phyloP scores from a whole-genome alignment of 345 rosid genomes.

The Rubroshorea leprosula region DNA sequence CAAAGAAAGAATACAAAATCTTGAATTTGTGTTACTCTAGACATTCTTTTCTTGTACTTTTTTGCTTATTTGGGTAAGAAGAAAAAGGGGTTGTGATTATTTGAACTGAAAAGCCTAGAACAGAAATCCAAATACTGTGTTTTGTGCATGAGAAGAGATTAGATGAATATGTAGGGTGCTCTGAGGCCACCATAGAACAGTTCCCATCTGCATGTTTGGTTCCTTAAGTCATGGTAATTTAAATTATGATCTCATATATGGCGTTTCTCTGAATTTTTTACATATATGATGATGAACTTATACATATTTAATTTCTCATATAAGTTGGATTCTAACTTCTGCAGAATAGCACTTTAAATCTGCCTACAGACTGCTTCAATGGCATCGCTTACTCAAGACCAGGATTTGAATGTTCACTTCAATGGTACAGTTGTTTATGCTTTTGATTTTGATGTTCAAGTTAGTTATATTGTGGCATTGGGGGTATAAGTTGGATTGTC shows the following conservation, averaged over 20 bases:
- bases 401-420: slow-evolving; percentile 27
- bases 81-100: slow-evolving; percentile 13
- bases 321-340: neutral
- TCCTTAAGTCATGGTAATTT: neutral
- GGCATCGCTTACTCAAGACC: slow-evolving; percentile 43
- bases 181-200: neutral
- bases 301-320: neutral
- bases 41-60: too few relatives aligned
- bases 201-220: neutral
- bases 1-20: slow-evolving; percentile 3
- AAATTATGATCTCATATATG: neutral
- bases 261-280: neutral
- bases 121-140: too few relatives aligned
- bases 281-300: neutral
- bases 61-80: too few relatives aligned
- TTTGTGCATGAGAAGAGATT: neutral
- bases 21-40: too few relatives aligned
- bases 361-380: slow-evolving; percentile 11
- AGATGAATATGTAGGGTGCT: neutral
- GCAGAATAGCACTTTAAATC: neutral
- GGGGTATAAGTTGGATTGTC: neutral
- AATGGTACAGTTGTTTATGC: neutral
- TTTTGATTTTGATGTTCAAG: neutral
- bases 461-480: neutral
- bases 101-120: too few relatives aligned